Evolutionary conservation across 1,284 basidiomycete genomes (phyloP), one percentile per base, ranked within the genome.

Genomic region (Tilletia setariae): DNA sequence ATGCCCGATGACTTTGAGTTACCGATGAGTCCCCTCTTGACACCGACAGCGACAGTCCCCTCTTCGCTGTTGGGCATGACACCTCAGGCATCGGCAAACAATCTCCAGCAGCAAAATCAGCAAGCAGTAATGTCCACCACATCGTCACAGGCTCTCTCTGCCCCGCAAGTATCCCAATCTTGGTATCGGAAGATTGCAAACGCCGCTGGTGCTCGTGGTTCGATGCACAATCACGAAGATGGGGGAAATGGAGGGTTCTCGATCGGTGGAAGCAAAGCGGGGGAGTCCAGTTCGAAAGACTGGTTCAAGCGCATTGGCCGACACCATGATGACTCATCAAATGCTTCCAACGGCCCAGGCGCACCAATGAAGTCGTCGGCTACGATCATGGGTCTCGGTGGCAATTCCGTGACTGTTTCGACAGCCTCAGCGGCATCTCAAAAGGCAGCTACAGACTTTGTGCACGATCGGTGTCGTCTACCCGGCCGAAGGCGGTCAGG

Each of bases 111-210:
- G 28, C 28, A 40, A 40, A 4, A 40, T 40, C 35, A 40, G 35
- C 35, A 40, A 40, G 4, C 35, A 11, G 35, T 11, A 40, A 40
- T 11, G 35, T 11, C 35, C 6, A 6, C 35, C 11, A 11, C 35
- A 40, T 40, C 35, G 35, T 40, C 11, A 11, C 35, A 40, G 35
- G 6, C 11, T 40, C 35, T 30, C 16, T n/a, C 51, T 23, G 8
- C 21, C 16, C 44, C 40, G 23, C 21, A 25, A 25, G 11, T 44
- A 32, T 49, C 43, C 1, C 44, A 23, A 47, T 35, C 64, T 46
- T 65, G 64, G 64, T 65, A 65, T 21, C 64, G 64, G 1, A 51
- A 46, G 64, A 23, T 65, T n/a, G 64, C 56, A 21, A 30, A 19
- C 9, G 56, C 56, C 9, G 56, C 56, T 16, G 28, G 56, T 35